Conservation (phyloP, 495 filamentous ascomycete species). For the Penicillium nucicola region DNA sequence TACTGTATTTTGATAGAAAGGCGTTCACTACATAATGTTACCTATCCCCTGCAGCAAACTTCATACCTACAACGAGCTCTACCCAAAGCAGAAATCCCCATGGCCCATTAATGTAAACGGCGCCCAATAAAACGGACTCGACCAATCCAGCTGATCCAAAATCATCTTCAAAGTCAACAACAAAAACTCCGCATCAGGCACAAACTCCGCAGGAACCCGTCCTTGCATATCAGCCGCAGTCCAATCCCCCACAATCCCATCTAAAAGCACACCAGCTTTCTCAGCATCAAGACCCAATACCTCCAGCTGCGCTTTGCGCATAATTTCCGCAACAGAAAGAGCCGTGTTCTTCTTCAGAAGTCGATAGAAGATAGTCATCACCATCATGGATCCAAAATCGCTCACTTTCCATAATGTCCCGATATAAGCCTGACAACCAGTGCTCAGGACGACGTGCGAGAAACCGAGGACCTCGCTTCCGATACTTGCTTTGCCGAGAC, state of each 20-base stretch:
- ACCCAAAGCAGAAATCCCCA: conserved; percentile 31
- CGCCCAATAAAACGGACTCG: conserved; percentile 28
- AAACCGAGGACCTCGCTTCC: conserved; percentile 29
- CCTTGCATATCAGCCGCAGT: not conserved
- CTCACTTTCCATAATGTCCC: conserved; percentile 29
- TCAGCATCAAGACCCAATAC: conserved; percentile 20
- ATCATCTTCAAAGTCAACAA: conserved; percentile 20
- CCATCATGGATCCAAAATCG: conserved; percentile 30
- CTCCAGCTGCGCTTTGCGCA: conserved; percentile 20
- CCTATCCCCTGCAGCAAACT: too few species aligned
- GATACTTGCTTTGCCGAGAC: conserved; percentile 22
- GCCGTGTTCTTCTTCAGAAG: conserved; percentile 12
- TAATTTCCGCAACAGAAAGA: conserved; percentile 14
- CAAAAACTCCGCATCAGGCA: conserved; percentile 21
- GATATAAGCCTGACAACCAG: conserved; percentile 28
- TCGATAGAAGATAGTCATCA: conserved; percentile 32
- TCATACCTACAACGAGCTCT: too few species aligned
- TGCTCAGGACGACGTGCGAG: conserved; percentile 27
- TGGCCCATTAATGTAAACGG: conserved; percentile 26
- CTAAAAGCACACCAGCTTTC: conserved; percentile 16
- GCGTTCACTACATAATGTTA: not conserved
- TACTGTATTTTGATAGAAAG: not conserved
- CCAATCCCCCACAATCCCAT: conserved; percentile 19
- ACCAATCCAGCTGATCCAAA: conserved; percentile 23
- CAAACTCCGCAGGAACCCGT: conserved; percentile 16